Evolutionary conservation across 768 basidiomycete genomes (phyloP).

Genomic region (Macrocybe gigantea): DNA sequence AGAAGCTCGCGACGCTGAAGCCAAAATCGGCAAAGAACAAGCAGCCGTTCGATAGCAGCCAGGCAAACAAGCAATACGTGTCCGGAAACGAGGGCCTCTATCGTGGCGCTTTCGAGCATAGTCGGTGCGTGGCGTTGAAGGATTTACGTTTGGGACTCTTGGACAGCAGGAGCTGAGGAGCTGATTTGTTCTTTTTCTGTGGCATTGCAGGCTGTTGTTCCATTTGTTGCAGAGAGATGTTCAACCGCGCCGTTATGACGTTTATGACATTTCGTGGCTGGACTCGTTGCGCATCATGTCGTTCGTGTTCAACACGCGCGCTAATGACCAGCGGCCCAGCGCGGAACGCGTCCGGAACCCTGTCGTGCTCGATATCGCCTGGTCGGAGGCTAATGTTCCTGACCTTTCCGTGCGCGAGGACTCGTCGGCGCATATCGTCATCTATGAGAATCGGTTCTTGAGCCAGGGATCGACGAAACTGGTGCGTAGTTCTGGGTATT

Average conservation of each 20-base stretch:
- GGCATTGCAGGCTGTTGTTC: constrained; percentile 21
- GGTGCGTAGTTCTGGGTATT: background rate
- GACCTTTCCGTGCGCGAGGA: constrained; percentile 9
- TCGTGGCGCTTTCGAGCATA: constrained; percentile 43
- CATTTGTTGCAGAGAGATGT: constrained; percentile 19
- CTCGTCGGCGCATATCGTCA: constrained; percentile 17
- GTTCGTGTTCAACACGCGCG: constrained; percentile 29
- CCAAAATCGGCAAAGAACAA: constrained; percentile 30
- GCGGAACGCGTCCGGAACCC: constrained; percentile 24
- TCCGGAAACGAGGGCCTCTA: constrained; percentile 12
- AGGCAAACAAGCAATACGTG: constrained; percentile 33
- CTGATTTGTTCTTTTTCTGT: background rate
- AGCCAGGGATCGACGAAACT: constrained; percentile 5
- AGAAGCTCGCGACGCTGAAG: constrained; percentile 32
- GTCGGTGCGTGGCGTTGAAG: constrained; percentile 25
- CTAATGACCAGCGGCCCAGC: constrained; percentile 23
- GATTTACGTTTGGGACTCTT: background rate
- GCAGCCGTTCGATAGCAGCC: constrained; percentile 30
- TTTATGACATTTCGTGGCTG: constrained; percentile 25
- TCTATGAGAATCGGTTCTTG: constrained; percentile 12
- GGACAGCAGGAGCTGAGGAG: background rate
- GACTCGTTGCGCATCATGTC: constrained; percentile 25
- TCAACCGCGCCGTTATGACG: constrained; percentile 19
- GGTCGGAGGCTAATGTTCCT: constrained; percentile 30
- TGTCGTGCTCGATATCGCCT: constrained; percentile 29